Percentiles rank a stretch among this genome's conserved stretches.
phyloP scores from a whole-genome alignment of 345 rosid species.

The Mallotus nudiflorus region DNA sequence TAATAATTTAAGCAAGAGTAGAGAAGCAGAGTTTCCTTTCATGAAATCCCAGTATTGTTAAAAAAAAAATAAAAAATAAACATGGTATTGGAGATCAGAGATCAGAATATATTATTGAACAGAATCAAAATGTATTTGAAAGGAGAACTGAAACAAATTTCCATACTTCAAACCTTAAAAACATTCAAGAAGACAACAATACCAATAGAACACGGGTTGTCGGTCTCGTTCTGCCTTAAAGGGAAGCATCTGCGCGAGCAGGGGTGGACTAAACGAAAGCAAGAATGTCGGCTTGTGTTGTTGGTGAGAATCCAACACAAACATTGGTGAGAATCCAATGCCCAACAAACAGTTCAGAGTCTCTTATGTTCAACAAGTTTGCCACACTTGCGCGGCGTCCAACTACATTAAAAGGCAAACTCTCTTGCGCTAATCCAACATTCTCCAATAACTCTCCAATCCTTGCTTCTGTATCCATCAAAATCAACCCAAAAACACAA shows the following conservation, averaged over 20 bases:
- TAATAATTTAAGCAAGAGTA: conserved; percentile 17
- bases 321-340: too few species aligned
- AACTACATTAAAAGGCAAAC: conserved; percentile 79
- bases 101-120: too few species aligned
- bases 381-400: conserved; percentile 88
- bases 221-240: too few species aligned
- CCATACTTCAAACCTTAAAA: conserved; percentile 12
- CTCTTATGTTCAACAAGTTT: conserved; percentile 85
- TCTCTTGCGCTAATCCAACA: conserved; percentile 79
- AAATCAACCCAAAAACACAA: conserved; percentile 12
- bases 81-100: conserved; percentile 2
- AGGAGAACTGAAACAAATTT: conserved; percentile 33
- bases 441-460: conserved; percentile 81
- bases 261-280: too few species aligned
- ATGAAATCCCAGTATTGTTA: background rate
- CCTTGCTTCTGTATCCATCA: conserved; percentile 67
- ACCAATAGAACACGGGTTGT: background rate
- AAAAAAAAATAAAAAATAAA: background rate
- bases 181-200: background rate
- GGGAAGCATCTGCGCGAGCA: too few species aligned
- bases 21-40: background rate
- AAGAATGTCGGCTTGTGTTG: too few species aligned
- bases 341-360: conserved; percentile 71
- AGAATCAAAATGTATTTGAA: background rate
- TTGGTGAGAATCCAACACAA: too few species aligned